Evolutionary conservation across 1,284 basidiomycete genomes (phyloP), one percentile per base, ranked within the genome.

Genomic region (Peniophora sp.): DNA sequence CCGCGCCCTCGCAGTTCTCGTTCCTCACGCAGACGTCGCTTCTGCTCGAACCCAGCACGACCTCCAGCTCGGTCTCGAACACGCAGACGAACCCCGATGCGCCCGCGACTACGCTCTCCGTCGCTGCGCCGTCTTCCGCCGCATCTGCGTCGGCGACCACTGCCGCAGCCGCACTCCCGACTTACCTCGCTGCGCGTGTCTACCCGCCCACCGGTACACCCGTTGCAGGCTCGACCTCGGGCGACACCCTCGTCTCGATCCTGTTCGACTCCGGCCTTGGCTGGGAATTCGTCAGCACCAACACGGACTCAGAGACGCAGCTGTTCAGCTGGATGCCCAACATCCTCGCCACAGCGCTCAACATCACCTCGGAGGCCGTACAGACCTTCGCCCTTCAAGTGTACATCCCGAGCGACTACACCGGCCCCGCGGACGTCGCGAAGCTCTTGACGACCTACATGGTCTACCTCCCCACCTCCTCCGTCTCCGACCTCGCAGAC

Each of bases 241-340:
- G 66, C 0, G 75, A 69, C 52, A 70, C 70, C 8, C 46, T 79
- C 48, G 75, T 88, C 60, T 79, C 70, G 48, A 58, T 89, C 27
- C 58, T 86, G 58, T 86, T 86, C 64, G 73, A 78, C 47, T 39
- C 49, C 0, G 68, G 64, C 11, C 66, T 90, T 50, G 75, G 74
- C 52, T 91, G 87, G 87, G 39, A 60, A 0, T 87, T 81, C 55
- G 84, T 89, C 2, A 73, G 74, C n/a, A 51, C 48, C 3, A 74
- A 68, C 54, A 43, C 62, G 8, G 63, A 76, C 24, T 70, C 79
- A 3, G 70, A 74, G 10, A 76, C 70, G 47, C 83, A 90, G 66
- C 71, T 91, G 44, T 85, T 90, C 56, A 74, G 72, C 1, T 80
- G 70, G 59, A 63, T 79, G 47, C 82, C 85, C 2, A 27, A 58